Base-by-base conservation (phyloP, 768 basidiomycete species). In the Collybiopsis confluens region DNA sequence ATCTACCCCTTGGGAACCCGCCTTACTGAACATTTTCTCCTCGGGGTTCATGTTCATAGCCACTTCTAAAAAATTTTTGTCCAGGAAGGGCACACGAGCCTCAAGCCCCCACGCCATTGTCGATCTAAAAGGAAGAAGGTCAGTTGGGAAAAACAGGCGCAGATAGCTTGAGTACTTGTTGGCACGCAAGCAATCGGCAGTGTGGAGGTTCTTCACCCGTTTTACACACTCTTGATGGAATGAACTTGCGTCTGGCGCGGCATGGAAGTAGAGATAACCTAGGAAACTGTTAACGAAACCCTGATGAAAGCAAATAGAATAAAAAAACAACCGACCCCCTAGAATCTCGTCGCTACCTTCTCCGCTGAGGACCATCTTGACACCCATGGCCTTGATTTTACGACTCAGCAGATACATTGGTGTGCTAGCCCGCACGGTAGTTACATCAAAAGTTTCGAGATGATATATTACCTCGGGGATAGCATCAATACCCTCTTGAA, bases 71-170 rank as follows among this genome's bases (percentile, higher is more conserved):
- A 99, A 99, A 15, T 82, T 74, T 73, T 94, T 96, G 78, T 99
- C 97, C 52, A 99, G 83, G 85, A 99, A 99, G 11, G 97, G 97
- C 4, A 99, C 97, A 45, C 97, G 92, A 2, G 94, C 94, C 68
- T 99, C 97, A 44, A 99, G 83, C 58, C 97, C 97, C 95, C 96
- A 99, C 1, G 97, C 97, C 97, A 99, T 98, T 7, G 97, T 98
- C 24, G 95, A 97, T 65, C 90, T 90, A 56, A 30, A 41, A 16
- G 24, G 48, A 10, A 41, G 48, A 54, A 30, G 30, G 2, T 30
- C 35, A 42, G 27, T 35, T 18, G 35, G 36, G 35, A 15, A 15
- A 33, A 33, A 44, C 13, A 35, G 27, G 3, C n/a, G 1, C 45
- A 43, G 36, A 2, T 46, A 56, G 45, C 40, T 16, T 40, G n/a